phyloP scores from a whole-genome alignment of 352 stramenopile species.

The Pythium volutum region DNA sequence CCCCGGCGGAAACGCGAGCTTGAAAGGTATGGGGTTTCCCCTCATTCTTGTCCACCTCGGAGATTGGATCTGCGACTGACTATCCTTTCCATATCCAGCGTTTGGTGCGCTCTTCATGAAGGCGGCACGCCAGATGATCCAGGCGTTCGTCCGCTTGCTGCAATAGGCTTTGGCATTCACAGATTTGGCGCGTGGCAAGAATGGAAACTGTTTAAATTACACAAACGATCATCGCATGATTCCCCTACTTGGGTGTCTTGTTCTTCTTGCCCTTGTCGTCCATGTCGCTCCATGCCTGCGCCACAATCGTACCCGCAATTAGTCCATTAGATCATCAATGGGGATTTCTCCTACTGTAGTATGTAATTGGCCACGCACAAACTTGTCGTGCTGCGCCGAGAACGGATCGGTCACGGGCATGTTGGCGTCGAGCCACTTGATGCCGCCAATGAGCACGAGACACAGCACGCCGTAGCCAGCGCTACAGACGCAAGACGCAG shows the following conservation, averaged over 20 bases:
- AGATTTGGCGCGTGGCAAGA: background rate
- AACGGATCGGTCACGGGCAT: slow-evolving; percentile 40
- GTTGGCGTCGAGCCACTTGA: slow-evolving; percentile 71
- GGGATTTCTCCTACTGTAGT: too few species aligned
- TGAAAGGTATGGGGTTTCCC: slow-evolving; percentile 46
- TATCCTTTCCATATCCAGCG: slow-evolving; percentile 24
- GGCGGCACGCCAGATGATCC: slow-evolving; percentile 61
- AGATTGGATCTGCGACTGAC: background rate
- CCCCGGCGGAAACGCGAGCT: slow-evolving; percentile 52
- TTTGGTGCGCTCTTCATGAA: slow-evolving; percentile 65
- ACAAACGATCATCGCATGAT: background rate
- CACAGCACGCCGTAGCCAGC: slow-evolving; percentile 62
- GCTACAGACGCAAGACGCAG: slow-evolving; percentile 21
- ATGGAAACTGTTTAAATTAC: slow-evolving; percentile 6
- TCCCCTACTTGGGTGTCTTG: slow-evolving; percentile 9
- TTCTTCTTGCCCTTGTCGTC: slow-evolving; percentile 33
- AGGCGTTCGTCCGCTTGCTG: slow-evolving; percentile 52
- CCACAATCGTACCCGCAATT: too few species aligned
- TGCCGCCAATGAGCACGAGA: slow-evolving; percentile 50
- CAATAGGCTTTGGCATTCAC: slow-evolving; percentile 21
- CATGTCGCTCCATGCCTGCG: slow-evolving; percentile 68
- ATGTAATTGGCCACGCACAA: slow-evolving; percentile 33
- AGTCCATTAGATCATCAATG: too few species aligned
- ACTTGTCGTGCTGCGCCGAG: slow-evolving; percentile 32
- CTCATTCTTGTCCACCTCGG: background rate